Evolutionary conservation across 2,329 filamentous ascomycete genomes (phyloP).

Genomic region (Curvularia lunata): DNA sequence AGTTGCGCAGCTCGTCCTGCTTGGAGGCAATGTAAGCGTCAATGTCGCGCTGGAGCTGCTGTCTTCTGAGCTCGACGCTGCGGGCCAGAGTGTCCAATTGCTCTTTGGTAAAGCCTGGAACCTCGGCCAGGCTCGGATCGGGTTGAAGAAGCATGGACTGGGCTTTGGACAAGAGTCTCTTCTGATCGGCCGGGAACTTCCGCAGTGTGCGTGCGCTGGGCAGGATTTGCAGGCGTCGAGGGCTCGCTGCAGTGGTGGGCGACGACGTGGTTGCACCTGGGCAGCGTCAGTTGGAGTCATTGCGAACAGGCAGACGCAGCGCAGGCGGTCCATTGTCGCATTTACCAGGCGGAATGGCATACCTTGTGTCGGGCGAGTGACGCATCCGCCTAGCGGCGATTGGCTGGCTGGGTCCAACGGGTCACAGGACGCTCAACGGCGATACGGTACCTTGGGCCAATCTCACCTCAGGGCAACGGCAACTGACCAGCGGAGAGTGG

Average conservation of each 20-base stretch:
- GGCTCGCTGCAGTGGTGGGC: constrained; percentile 6
- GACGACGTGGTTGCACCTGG: constrained; percentile 14
- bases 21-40: constrained; percentile 41
- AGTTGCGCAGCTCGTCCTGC: constrained; percentile 41
- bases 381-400: constrained; percentile 39
- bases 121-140: constrained; percentile 41
- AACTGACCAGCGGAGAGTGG: constrained; percentile 2
- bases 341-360: constrained; percentile 19
- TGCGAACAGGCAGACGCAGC: constrained; percentile 18
- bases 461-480: constrained; percentile 8
- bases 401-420: constrained; percentile 18
- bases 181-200: constrained; percentile 27
- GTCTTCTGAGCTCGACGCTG: constrained; percentile 45
- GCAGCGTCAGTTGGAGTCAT: constrained; percentile 27
- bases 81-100: constrained; percentile 43
- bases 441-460: constrained; percentile 3
- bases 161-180: constrained; percentile 8
- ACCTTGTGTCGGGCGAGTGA: constrained; percentile 36
- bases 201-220: constrained; percentile 22
- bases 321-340: constrained; percentile 17
- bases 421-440: constrained; percentile 26
- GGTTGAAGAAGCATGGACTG: constrained; percentile 42
- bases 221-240: constrained; percentile 9
- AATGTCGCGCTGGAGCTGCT: constrained; percentile 48
- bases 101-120: constrained; percentile 39